Conservation (phyloP, 2,329 filamentous ascomycete species). For the Pyrenochaeta sp. region DNA sequence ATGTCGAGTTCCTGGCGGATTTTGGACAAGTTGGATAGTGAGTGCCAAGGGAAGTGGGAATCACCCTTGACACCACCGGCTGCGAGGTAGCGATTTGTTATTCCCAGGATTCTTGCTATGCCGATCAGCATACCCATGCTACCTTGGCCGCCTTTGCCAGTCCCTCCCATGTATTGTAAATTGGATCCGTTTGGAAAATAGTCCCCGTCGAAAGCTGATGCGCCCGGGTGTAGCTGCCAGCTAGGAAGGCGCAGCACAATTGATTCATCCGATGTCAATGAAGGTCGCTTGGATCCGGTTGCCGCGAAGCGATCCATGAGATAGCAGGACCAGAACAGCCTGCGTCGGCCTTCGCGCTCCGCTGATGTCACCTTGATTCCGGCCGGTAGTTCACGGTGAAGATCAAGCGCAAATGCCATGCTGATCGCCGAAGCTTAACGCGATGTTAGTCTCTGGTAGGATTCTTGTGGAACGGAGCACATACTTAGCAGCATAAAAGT, state of each 20-base stretch:
- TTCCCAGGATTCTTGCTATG: conserved; percentile 81
- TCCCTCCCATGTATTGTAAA: conserved; percentile 73
- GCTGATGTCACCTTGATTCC: conserved; percentile 67
- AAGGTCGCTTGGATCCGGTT: conserved; percentile 81
- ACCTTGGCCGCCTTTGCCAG: conserved; percentile 74
- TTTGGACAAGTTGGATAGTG: conserved; percentile 82
- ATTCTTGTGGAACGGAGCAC: conserved; percentile 1
- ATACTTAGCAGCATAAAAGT: conserved; percentile 85
- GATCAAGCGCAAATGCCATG: conserved; percentile 82
- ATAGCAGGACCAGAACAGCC: conserved; percentile 91
- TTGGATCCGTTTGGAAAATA: conserved; percentile 83
- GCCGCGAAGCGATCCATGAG: conserved; percentile 84
- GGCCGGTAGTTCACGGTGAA: conserved; percentile 77
- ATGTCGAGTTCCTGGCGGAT: conserved; percentile 85
- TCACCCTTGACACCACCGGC: conserved; percentile 88
- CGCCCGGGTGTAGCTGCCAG: conserved; percentile 69
- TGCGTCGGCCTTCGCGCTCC: conserved; percentile 77
- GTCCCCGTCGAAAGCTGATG: conserved; percentile 74
- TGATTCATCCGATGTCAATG: conserved; percentile 78
- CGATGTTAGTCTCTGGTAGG: conserved; percentile 24
- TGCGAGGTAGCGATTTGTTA: conserved; percentile 83
- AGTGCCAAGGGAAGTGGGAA: conserved; percentile 90
- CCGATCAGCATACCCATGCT: conserved; percentile 84
- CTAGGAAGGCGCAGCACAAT: conserved; percentile 78
- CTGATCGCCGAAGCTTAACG: conserved; percentile 73